Evolutionary conservation across 2,329 filamentous ascomycete species (phyloP).

Genomic region (Trichoderma polysporum): DNA sequence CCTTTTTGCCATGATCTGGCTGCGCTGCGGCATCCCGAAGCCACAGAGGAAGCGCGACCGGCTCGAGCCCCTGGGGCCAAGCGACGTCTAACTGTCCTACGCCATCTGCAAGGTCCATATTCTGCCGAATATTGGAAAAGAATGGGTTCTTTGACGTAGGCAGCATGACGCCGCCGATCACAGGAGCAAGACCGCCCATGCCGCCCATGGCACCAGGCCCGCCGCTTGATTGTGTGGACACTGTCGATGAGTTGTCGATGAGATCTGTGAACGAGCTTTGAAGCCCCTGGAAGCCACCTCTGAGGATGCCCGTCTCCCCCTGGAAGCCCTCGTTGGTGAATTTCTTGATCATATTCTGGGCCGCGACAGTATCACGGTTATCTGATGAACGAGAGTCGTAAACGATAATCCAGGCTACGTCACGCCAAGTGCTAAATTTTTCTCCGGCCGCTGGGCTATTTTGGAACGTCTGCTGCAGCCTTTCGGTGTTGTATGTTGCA

Average conservation of each 20-base stretch:
- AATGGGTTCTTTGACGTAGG: constrained; percentile 75
- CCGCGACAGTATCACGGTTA: constrained; percentile 75
- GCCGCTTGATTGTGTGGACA: constrained; percentile 25
- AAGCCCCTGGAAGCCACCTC: constrained; percentile 79
- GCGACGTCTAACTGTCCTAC: constrained; percentile 75
- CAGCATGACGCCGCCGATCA: constrained; percentile 87
- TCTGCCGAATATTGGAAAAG: constrained; percentile 94
- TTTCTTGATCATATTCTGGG: constrained; percentile 88
- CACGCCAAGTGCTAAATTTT: constrained; percentile 74
- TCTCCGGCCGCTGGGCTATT: constrained; percentile 67
- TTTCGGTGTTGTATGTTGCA: constrained; percentile 84
- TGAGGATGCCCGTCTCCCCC: constrained; percentile 71
- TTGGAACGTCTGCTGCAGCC: constrained; percentile 83
- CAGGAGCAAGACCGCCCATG: constrained; percentile 55
- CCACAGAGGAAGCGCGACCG: constrained; percentile 69
- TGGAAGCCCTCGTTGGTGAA: constrained; percentile 81
- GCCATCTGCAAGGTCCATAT: constrained; percentile 90
- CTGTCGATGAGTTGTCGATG: constrained; percentile 53
- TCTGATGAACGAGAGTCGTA: constrained; percentile 80
- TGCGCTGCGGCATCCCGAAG: constrained; percentile 65
- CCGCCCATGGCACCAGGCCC: constrained; percentile 48
- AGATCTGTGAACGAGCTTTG: constrained; percentile 63
- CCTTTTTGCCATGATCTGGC: constrained; percentile 71
- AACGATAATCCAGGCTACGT: constrained; percentile 74
- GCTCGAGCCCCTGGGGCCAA: constrained; percentile 47